Conservation (phyloP, 176 grass and related monocot species). For the Zizania latifolia region DNA sequence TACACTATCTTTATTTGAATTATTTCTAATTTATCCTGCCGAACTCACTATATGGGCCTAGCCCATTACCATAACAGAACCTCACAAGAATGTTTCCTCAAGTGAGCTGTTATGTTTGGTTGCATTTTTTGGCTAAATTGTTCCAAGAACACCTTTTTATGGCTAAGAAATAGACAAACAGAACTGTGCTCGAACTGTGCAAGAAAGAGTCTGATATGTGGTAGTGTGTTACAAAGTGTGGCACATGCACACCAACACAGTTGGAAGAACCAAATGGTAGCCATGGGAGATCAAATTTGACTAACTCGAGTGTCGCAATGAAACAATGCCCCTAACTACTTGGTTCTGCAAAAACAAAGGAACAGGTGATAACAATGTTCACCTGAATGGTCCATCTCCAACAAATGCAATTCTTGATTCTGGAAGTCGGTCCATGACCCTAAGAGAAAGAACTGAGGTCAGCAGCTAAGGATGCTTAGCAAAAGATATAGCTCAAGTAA, state of each 20-base stretch:
- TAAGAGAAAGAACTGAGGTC: slow-evolving; percentile 7
- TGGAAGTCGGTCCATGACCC: slow-evolving; percentile 61
- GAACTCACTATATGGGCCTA: too few relatives aligned
- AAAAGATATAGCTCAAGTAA: background rate
- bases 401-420: slow-evolving; percentile 60
- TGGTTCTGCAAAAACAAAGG: background rate
- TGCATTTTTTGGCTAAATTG: background rate
- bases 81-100: background rate
- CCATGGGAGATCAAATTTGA: background rate
- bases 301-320: background rate
- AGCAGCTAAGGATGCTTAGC: background rate
- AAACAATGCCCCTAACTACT: background rate
- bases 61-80: too few relatives aligned
- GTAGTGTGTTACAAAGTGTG: background rate
- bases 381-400: slow-evolving; percentile 60
- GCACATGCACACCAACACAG: background rate
- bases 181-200: background rate
- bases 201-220: background rate
- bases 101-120: background rate
- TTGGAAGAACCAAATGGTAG: background rate
- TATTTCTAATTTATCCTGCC: too few relatives aligned
- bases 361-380: background rate
- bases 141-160: background rate
- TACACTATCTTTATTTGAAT: too few relatives aligned
- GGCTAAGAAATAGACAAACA: background rate